Base-by-base conservation (phyloP, 2,329 filamentous ascomycete species). In the Scytalidium lignicola region DNA sequence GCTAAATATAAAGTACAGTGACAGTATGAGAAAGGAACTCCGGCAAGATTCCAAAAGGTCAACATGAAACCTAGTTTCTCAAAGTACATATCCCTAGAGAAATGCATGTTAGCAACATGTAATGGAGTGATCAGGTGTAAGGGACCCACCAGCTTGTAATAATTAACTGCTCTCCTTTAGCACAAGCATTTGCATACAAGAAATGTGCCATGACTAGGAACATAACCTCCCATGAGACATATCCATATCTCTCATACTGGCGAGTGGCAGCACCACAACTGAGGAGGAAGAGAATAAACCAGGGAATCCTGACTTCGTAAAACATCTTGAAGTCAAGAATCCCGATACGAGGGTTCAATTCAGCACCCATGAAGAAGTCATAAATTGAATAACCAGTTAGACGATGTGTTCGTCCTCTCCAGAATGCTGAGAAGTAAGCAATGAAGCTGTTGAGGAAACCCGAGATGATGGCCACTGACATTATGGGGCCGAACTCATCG, bases 1-100 rank as follows among this genome's bases (percentile, higher is more conserved):
- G 88, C 89, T 43, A 95, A 78, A 71, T 86, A 95, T 90, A 26
- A 26, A 26, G 23, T 26, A 78, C 88, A 93, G 74, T 95, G 90
- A 73, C 89, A 95, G 78, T 95, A 95, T 47, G 84, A 90, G 44
- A 95, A 76, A 9, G 90, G 90, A 21, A 95, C 90, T 56, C 90
- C 90, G 37, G 90, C 90, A 66, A 95, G 75, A 70, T 95, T 95
- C 90, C 90, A 95, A 81, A 95, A 95, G 68, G 93, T 93, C 58
- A 95, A 80, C 90, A 95, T 95, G 75, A 95, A 95, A 45, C 90
- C 90, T 80, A 88, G 90, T 72, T 95, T 95, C 75, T 95, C 90
- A 62, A 89, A 91, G 74, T 91, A 93, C 85, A 93, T 95, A 62
- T 95, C 89, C 85, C 77, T 80, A 48, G 10, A 26, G 5, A 10